Evolutionary conservation across 345 rosid genomes (phyloP).

Genomic region (Populus deltoides): DNA sequence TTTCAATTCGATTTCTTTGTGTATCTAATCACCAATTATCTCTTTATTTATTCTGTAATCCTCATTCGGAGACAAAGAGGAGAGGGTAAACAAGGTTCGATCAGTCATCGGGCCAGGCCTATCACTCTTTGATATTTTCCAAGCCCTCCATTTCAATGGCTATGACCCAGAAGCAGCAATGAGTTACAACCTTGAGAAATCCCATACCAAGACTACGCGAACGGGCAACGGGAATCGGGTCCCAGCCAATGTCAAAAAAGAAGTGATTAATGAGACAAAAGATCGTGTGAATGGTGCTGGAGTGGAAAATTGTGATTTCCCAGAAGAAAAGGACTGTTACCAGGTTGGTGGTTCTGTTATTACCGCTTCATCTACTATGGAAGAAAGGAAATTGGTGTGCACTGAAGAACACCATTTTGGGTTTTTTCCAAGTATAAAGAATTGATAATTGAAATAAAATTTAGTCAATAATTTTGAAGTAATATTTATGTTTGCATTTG

Average conservation of each 20-base stretch:
- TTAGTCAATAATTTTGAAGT: too few relatives aligned
- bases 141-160: neutral
- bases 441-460: too few relatives aligned
- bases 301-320: slow-evolving; percentile 41
- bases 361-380: slow-evolving; percentile 45
- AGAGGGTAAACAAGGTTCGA: too few relatives aligned
- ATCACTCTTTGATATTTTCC: too few relatives aligned
- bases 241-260: neutral
- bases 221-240: neutral
- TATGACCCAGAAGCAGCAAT: neutral
- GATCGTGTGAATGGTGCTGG: neutral
- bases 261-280: neutral
- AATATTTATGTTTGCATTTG: too few relatives aligned
- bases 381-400: slow-evolving; percentile 49
- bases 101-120: too few relatives aligned
- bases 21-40: too few relatives aligned
- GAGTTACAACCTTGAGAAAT: too few relatives aligned
- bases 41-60: too few relatives aligned
- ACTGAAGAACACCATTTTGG: slow-evolving; percentile 49
- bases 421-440: slow-evolving; percentile 11
- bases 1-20: too few relatives aligned
- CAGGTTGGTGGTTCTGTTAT: slow-evolving; percentile 52
- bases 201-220: neutral
- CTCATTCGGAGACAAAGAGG: too few relatives aligned
- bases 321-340: slow-evolving; percentile 46